Evolutionary conservation across 129 eudicot species (phyloP), one percentile per base, ranked within the genome.

Genomic region (Escallonia herrerae): DNA sequence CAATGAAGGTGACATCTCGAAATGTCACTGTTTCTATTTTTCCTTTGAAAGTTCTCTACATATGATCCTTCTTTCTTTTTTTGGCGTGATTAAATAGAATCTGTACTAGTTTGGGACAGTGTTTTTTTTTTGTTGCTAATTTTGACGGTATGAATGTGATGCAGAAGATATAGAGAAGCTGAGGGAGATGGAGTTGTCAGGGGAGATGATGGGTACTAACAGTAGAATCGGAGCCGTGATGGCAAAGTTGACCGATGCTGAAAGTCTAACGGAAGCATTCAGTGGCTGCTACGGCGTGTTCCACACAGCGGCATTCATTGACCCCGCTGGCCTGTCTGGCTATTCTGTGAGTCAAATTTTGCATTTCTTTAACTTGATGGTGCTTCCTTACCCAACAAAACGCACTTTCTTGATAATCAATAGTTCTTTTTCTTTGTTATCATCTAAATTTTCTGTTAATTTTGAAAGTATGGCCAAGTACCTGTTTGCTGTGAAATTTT

Each of bases 321-420:
- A 89, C 64, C 96, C 96, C 3, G 81, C 82, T 37, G 96, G 96
- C 13, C 52, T 83, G 48, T 85, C 96, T 6, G 96, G 96, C 56
- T 89, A 89, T 73, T 56, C 96, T 6, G 96, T 89, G 65, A 89
- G 94, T 76, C 44, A 63, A 11, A 8, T 14, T 14, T 5, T 41
- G 53, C 11, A 2, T 46, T n/a, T 14, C 6, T 40, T 6, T 63
- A 43, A 43, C 48, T 63, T 37, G 12, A 56, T 45, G 0, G 9
- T 45, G 49, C 33, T 22, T 22, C 1, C 33, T 22, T 22, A 22
- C 33, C 33, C 1, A 22, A 22, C 33, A 22, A 22, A 22, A 22
- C 33, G 33, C 33, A 22, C 33, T 22, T 22, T 22, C 1, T 22
- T 22, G 33, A 22, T 22, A 22, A 22, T 22, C 33, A 22, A 22